These are phyloP conservation scores for Apiotrichum gamsii DNA, from an alignment of 1,284 basidiomycete genomes.

Conservation along the genomic window DNA sequence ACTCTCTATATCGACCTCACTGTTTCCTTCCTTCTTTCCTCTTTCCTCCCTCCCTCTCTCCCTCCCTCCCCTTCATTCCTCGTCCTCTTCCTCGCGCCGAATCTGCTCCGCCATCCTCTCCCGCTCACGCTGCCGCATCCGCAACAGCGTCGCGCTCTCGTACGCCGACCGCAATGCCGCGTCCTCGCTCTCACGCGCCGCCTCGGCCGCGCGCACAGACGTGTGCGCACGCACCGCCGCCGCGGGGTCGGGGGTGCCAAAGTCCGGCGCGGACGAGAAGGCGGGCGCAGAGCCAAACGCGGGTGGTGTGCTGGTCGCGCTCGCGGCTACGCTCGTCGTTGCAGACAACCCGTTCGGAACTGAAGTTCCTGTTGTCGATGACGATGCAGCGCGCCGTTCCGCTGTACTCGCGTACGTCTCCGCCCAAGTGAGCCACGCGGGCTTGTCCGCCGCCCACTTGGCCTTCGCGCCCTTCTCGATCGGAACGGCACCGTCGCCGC, in stretches of 20 bases:
- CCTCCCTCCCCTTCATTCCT: conserved; percentile 6
- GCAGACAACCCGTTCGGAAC: too few species aligned
- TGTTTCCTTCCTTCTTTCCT: background rate
- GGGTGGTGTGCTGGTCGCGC: conserved; percentile 2
- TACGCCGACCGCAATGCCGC: conserved; percentile 56
- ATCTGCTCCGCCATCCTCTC: conserved; percentile 66
- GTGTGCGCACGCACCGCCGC: background rate
- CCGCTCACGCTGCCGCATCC: conserved; percentile 61
- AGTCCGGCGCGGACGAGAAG: conserved; percentile 11
- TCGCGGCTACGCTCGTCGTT: conserved; percentile 8
- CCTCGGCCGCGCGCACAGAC: conserved; percentile 10
- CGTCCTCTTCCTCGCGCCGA: conserved; percentile 35
- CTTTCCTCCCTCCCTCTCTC: background rate
- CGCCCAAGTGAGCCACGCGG: conserved; percentile 65
- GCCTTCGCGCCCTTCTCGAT: conserved; percentile 56
- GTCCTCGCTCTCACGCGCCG: conserved; percentile 16
- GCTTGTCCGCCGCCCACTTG: conserved; percentile 63
- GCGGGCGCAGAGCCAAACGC: conserved; percentile 10
- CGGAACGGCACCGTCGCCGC: conserved; percentile 28
- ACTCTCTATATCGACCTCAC: background rate
- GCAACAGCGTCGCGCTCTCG: conserved; percentile 72
- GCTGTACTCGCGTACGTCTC: conserved; percentile 26
- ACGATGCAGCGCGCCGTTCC: background rate
- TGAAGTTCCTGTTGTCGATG: background rate
- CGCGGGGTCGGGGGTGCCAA: conserved; percentile 19